phyloP scores from a whole-genome alignment of 1,139 yeast species.

The Debaryomyces sp. region DNA sequence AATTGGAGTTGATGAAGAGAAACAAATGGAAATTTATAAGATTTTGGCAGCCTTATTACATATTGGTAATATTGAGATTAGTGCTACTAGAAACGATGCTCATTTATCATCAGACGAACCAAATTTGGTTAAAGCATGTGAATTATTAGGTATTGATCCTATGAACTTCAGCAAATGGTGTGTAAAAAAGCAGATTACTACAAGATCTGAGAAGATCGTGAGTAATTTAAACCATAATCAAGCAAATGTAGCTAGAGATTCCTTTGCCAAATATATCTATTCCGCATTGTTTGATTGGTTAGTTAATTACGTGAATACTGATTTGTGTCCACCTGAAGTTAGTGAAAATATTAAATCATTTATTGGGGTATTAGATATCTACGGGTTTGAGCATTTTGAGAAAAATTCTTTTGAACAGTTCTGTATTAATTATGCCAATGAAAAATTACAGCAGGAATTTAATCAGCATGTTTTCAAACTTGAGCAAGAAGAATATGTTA shows the following conservation, averaged over 20 bases:
- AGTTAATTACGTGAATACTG: slow-evolving; percentile 78
- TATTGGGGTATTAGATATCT: slow-evolving; percentile 96
- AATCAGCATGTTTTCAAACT: slow-evolving; percentile 96
- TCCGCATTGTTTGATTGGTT: slow-evolving; percentile 96
- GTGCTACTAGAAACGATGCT: slow-evolving; percentile 86
- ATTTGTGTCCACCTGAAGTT: slow-evolving; percentile 77
- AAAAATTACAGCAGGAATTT: slow-evolving; percentile 95
- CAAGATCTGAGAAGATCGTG: slow-evolving; percentile 90
- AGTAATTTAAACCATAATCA: slow-evolving; percentile 83
- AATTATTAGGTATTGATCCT: slow-evolving; percentile 81
- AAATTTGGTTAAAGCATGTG: slow-evolving; percentile 78
- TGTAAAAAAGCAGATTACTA: slow-evolving; percentile 86
- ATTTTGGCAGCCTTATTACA: slow-evolving; percentile 88
- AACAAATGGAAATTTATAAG: slow-evolving; percentile 72
- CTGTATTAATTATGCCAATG: slow-evolving; percentile 97
- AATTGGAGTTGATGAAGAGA: slow-evolving; percentile 68
- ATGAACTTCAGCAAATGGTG: slow-evolving; percentile 84
- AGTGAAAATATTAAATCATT: slow-evolving; percentile 63
- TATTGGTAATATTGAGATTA: slow-evolving; percentile 89
- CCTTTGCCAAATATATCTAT: slow-evolving; percentile 92
- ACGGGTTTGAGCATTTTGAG: slow-evolving; percentile 96
- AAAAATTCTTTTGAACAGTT: slow-evolving; percentile 95
- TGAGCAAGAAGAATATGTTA: slow-evolving; percentile 93
- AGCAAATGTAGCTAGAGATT: slow-evolving; percentile 91
- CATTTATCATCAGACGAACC: slow-evolving; percentile 85